Percentiles rank a stretch among this genome's conserved stretches.
Conservation (phyloP, 179 eudicot species). For the Sideroxylon spinosum region DNA sequence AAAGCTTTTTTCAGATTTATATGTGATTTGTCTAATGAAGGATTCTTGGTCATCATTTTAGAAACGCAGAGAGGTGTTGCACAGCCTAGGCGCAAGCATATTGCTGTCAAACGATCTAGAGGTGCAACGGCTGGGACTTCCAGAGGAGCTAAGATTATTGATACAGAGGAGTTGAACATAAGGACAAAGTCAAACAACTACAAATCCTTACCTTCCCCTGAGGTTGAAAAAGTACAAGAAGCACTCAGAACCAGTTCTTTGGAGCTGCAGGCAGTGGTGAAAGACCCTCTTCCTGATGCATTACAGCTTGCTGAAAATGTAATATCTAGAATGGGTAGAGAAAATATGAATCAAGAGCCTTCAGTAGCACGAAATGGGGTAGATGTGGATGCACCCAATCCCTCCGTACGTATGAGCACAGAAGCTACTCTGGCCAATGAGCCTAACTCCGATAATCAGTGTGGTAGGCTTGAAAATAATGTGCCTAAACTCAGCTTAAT, state of each 20-base stretch:
- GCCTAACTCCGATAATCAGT: neutral
- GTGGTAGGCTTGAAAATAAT: conserved; percentile 15
- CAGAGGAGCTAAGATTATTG: conserved; percentile 47
- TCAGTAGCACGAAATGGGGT: conserved; percentile 11
- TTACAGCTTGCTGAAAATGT: conserved; percentile 35
- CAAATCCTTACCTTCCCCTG: conserved; percentile 23
- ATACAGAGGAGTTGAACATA: conserved; percentile 24
- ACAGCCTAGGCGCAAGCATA: conserved; percentile 40
- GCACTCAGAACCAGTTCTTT: conserved; percentile 35
- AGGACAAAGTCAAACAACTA: conserved; percentile 12
- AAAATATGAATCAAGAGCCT: conserved; percentile 15
- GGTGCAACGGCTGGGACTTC: conserved; percentile 18
- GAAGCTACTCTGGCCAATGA: conserved; percentile 23
- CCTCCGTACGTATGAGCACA: conserved; percentile 15
- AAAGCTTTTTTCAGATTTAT: neutral
- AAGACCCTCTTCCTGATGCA: conserved; percentile 56
- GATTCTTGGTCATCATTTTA: conserved; percentile 19
- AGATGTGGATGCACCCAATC: conserved; percentile 11
- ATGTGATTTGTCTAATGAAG: neutral
- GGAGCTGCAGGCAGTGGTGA: conserved; percentile 44
- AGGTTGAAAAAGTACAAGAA: conserved; percentile 30
- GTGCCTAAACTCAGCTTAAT: conserved; percentile 41
- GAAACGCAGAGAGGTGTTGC: conserved; percentile 27
- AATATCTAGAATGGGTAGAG: conserved; percentile 18
- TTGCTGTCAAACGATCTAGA: conserved; percentile 32